Base-by-base conservation (phyloP, 441 rosid species). In the Hura crepitans region DNA sequence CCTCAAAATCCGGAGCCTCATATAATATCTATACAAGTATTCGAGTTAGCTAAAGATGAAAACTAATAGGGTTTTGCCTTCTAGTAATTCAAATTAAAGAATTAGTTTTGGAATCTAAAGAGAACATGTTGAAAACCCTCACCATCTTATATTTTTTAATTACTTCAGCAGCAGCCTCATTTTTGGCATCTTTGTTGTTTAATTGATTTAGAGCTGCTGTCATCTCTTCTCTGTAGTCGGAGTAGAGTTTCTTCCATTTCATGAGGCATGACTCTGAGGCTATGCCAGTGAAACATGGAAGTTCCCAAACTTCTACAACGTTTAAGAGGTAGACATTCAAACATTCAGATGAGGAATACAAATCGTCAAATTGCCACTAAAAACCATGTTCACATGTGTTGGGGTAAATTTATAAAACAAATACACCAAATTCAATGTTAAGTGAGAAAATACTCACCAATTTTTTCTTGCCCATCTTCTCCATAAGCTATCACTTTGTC, bases 191-290 rank as follows among this genome's bases (percentile, higher is more conserved):
- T 27, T 20, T 66, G 4, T 15, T 43, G 1, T 7, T 25, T 15
- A 18, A 25, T 3, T 5, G 12, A 0, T 57, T 58, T 15, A 53
- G 3, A 33, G 82, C 87, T 15, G 3, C 31, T 1, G 0, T 0
- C 97, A 94, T 92, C 0, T 90, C 92, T 1, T 0, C 2, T 74
- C 81, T 85, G 81, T 92, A 94, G 0, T 49, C 50, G 0, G 2
- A 0, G 54, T 92, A 86, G 13, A 62, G 81, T 6, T 0, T 28
- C n/a, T 22, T 6, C 93, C 81, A 87, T 75, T 77, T 84, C 43
- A 11, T 33, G 50, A 49, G 49, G 77, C 73, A 67, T 11, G 37
- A 51, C 10, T 57, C 55, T 0, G 85, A 79, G 43, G 72, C 71
- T 18, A 55, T 79, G 33, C 54, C 81, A 5, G 73, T 73, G 37